phyloP scores from a whole-genome alignment of 345 rosid species.

The sweet orange (Citrus sinensis) region DNA sequence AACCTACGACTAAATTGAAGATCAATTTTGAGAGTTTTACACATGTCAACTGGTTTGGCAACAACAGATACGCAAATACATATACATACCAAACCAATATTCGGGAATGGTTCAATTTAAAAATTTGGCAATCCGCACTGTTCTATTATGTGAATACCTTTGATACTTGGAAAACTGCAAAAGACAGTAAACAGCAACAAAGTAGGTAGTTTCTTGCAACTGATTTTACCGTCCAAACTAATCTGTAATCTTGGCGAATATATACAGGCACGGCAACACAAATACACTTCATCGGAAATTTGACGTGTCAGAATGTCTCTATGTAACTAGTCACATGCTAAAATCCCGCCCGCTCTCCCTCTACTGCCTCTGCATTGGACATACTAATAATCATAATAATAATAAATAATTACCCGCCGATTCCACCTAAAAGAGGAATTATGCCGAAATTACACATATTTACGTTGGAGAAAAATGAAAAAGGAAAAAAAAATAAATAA shows the following conservation, averaged over 20 bases:
- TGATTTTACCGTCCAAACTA: background rate
- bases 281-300: background rate
- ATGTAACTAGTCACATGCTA: background rate
- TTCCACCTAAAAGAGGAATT: background rate
- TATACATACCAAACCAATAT: too few species aligned
- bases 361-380: background rate
- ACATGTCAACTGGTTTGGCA: too few species aligned
- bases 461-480: background rate
- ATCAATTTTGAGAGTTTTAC: too few species aligned
- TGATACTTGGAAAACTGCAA: background rate
- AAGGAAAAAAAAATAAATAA: background rate
- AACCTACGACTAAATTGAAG: too few species aligned
- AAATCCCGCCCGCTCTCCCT: background rate
- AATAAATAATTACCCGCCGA: background rate
- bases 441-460: background rate
- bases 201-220: background rate
- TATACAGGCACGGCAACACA: slow-evolving; percentile 1
- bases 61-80: too few species aligned
- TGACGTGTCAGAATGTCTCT: background rate
- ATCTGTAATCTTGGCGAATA: background rate
- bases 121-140: too few species aligned
- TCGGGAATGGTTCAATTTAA: too few species aligned
- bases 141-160: background rate
- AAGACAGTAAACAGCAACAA: background rate
- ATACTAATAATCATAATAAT: background rate